Base-by-base conservation (phyloP, 2,329 filamentous ascomycete species). In the Aspergillus arachidicola region DNA sequence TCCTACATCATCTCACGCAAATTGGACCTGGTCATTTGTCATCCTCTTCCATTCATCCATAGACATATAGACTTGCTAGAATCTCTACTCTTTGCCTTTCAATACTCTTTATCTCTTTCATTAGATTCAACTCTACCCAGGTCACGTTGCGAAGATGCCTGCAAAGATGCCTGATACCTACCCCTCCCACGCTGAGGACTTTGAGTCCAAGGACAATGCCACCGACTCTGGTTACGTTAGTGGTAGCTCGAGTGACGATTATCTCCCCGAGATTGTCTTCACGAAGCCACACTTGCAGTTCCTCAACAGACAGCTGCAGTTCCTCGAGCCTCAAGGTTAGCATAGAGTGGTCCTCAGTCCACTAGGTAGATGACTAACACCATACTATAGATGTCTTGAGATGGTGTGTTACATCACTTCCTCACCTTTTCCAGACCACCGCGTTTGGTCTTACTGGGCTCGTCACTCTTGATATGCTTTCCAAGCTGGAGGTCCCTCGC, bases 351-450 rank as follows among this genome's bases (percentile, higher is more conserved):
- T 63, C 45, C 55, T 56, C 41, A 38, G 57, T 55, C 64, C 65
- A 36, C 32, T 54, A 21, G 48, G 57, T 30, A 43, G 68, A 61
- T 64, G 60, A 62, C 66, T 59, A 23, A 58, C 65, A 64, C 58
- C 34, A 28, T 32, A 4, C 46, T 30, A 41, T 61, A 85, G 94
- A 97, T 68, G 91, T 98, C 72, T 87, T 99, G 65, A 90, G 89
- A 81, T 97, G 96, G 91, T 93, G 90, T 84, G 91, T 94, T 76
- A 89, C 91, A 71, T 91, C 94, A 71, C 90, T 99, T 72, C 95
- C 95, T 73, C 91, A 91, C 76, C 87, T 98, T 51, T 97, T 88
- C 82, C 92, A 95, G 80, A 92, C 91, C 50, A 94, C 92, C 14
- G 91, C 92, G 61, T 94, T 94, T 75, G 91, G 91, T 59, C 81